These are phyloP conservation scores for Passiflora organensis DNA, from an alignment of 345 rosid species.

Conservation along the genomic window DNA sequence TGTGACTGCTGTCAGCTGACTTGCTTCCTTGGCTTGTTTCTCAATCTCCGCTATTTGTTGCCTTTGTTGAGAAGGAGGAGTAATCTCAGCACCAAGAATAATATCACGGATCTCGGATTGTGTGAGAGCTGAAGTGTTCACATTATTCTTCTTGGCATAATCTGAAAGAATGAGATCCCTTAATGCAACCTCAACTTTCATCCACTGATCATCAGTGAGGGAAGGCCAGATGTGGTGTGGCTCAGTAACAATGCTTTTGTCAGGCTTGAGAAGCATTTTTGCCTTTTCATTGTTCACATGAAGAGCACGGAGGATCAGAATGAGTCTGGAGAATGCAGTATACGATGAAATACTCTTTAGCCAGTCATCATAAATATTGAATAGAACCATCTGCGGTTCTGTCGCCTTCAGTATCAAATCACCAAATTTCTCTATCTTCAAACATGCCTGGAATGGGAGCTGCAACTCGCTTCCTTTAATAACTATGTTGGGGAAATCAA, in stretches of 20 bases:
- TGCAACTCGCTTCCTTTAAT: conserved; percentile 93
- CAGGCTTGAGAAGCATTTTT: conserved; percentile 87
- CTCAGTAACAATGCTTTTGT: conserved; percentile 52
- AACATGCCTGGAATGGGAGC: conserved; percentile 90
- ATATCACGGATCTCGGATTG: conserved; percentile 94
- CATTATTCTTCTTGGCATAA: conserved; percentile 94
- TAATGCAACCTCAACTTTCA: conserved; percentile 92
- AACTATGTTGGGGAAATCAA: conserved; percentile 69
- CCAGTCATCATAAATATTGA: conserved; percentile 94
- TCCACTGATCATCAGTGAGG: conserved; percentile 85
- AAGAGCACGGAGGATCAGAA: conserved; percentile 89
- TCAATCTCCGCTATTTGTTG: conserved; percentile 98
- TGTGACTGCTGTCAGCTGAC: conserved; percentile 93
- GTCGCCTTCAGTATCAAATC: conserved; percentile 82
- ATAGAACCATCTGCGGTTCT: conserved; percentile 83
- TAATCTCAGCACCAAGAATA: conserved; percentile 92
- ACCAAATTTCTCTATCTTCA: conserved; percentile 92
- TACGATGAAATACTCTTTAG: conserved; percentile 83
- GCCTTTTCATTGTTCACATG: conserved; percentile 97
- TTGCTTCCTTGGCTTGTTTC: conserved; percentile 99
- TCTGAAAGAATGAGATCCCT: conserved; percentile 85
- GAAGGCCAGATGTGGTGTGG: conserved; percentile 98
- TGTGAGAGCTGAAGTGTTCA: conserved; percentile 82
- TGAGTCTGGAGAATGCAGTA: conserved; percentile 92
- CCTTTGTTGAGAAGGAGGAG: conserved; percentile 94